Percentiles rank a stretch among this genome's conserved stretches.
phyloP scores from a whole-genome alignment of 1,139 yeast genomes.

The Taiozyma sp. region DNA sequence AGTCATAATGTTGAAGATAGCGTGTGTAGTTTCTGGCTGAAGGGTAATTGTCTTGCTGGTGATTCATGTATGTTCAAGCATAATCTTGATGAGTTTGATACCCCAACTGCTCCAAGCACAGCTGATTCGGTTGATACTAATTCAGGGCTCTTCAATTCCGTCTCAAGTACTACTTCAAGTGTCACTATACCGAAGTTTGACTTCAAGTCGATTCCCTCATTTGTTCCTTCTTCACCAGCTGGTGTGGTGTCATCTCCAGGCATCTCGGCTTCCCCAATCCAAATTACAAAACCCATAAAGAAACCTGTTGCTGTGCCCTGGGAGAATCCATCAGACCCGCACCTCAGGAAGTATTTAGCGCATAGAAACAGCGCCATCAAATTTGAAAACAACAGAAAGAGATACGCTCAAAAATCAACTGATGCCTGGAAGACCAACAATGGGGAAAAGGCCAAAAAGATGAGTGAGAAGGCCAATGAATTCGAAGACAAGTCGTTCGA shows the following conservation, averaged over 20 bases:
- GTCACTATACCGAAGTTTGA: slow-evolving; percentile 4
- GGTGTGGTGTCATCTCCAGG: not conserved
- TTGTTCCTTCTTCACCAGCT: slow-evolving; percentile 3
- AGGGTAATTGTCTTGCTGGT: slow-evolving; percentile 37
- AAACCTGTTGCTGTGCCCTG: slow-evolving; percentile 32
- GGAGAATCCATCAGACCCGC: slow-evolving; percentile 19
- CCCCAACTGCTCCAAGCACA: not conserved
- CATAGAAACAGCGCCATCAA: slow-evolving; percentile 15
- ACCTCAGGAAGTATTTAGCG: slow-evolving; percentile 11
- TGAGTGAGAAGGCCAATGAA: slow-evolving; percentile 29
- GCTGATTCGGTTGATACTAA: not conserved
- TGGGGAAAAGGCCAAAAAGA: slow-evolving; percentile 31
- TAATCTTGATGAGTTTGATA: slow-evolving; percentile 10
- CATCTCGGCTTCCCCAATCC: slow-evolving; percentile 6
- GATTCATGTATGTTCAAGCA: slow-evolving; percentile 35
- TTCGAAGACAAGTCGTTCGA: slow-evolving; percentile 17
- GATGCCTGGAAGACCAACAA: slow-evolving; percentile 32
- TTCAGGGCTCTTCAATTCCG: not conserved
- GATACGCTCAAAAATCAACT: slow-evolving; percentile 33
- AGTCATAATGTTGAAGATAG: slow-evolving; percentile 36
- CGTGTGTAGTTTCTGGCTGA: slow-evolving; percentile 40
- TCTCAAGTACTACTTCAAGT: not conserved
- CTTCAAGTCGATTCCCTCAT: slow-evolving; percentile 5
- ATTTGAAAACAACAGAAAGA: slow-evolving; percentile 27
- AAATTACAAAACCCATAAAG: slow-evolving; percentile 19